phyloP scores from a whole-genome alignment of 83 land plant genomes.

The Thuja plicata region DNA sequence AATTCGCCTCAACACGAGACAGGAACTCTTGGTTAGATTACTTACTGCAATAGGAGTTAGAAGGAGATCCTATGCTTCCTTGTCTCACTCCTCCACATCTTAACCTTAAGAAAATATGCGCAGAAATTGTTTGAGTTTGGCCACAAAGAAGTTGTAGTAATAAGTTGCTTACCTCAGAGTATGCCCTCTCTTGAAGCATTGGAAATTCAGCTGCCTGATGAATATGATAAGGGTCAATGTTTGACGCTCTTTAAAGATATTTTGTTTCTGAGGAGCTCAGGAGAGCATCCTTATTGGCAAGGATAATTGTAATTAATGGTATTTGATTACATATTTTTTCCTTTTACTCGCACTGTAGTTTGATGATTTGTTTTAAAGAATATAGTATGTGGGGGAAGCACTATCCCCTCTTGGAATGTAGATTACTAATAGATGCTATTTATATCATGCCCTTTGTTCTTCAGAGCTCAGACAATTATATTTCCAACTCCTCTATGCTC shows the following conservation, averaged over 20 bases:
- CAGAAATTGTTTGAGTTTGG: background rate
- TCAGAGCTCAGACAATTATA: too few species aligned
- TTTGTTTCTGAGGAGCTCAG: background rate
- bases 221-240: background rate
- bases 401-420: too few species aligned
- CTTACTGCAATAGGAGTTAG: background rate
- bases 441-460: too few species aligned
- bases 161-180: background rate
- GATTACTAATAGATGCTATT: too few species aligned
- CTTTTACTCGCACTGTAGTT: too few species aligned
- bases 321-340: too few species aligned
- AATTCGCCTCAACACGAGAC: too few species aligned
- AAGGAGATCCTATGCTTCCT: background rate
- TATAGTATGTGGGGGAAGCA: too few species aligned
- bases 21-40: too few species aligned
- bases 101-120: background rate
- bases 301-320: background rate
- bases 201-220: background rate
- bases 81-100: background rate
- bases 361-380: too few species aligned
- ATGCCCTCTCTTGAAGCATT: background rate
- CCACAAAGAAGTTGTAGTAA: background rate
- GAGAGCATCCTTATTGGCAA: background rate
- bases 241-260: background rate
- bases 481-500: too few species aligned